A percentile compares a stretch with the other conserved stretches of the same genome.
These are phyloP conservation scores for Kwoniella shandongensis DNA, from an alignment of 768 basidiomycete species.

Conservation along the genomic window DNA sequence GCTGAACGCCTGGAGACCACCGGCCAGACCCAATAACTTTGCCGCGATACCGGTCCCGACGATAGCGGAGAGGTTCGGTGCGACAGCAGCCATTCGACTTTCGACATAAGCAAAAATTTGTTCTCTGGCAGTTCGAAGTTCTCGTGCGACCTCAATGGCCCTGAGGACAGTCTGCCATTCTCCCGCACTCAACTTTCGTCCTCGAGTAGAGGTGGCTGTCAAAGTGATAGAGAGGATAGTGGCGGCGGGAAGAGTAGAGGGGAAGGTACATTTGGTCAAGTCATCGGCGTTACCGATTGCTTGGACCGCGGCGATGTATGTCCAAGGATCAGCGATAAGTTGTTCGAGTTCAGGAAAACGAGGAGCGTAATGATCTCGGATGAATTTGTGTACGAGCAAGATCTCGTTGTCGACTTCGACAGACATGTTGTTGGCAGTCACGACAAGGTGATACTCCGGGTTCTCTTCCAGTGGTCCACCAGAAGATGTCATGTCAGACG, in stretches of 20 bases:
- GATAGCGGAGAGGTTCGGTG: constrained; percentile 96
- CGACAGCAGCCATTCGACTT: constrained; percentile 96
- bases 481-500: constrained; percentile 74
- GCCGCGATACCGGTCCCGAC: constrained; percentile 98
- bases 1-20: constrained; percentile 81
- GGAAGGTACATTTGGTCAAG: constrained; percentile 78
- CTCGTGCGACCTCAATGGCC: constrained; percentile 85
- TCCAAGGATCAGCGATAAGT: constrained; percentile 82
- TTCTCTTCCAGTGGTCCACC: constrained; percentile 72
- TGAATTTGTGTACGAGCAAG: constrained; percentile 97
- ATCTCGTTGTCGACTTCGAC: constrained; percentile 99
- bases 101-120: constrained; percentile 99
- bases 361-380: constrained; percentile 91
- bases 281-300: constrained; percentile 84
- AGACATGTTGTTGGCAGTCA: constrained; percentile 94
- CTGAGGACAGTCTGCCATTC: constrained; percentile 79
- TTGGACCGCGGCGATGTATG: constrained; percentile 89
- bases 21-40: constrained; percentile 94
- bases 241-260: constrained; percentile 77
- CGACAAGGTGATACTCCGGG: constrained; percentile 93
- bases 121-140: constrained; percentile 83
- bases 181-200: constrained; percentile 66
- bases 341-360: constrained; percentile 97
- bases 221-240: constrained; percentile 95
- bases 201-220: constrained; percentile 87